Evolutionary conservation across 2,329 filamentous ascomycete genomes (phyloP).

Genomic region (Diatrype stigma): DNA sequence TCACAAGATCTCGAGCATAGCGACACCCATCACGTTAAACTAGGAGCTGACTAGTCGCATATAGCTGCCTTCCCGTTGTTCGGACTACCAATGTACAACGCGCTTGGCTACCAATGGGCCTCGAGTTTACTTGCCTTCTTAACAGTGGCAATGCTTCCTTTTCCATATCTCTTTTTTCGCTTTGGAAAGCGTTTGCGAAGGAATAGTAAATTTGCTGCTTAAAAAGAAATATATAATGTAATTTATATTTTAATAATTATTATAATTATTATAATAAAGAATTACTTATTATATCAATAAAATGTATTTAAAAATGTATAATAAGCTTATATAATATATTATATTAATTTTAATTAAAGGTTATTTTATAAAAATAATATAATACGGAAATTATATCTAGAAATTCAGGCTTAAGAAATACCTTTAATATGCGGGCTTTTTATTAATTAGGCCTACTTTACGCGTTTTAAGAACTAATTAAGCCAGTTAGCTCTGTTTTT

Average conservation of each 20-base stretch:
- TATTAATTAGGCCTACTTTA: no score
- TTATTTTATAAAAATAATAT: no score
- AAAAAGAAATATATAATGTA: not conserved
- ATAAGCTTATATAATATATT: not conserved
- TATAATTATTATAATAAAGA: not conserved
- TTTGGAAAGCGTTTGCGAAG: slow-evolving; percentile 55
- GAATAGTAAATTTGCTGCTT: slow-evolving; percentile 49
- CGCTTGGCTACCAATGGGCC: slow-evolving; percentile 68
- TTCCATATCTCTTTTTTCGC: slow-evolving; percentile 60
- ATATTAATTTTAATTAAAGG: no score
- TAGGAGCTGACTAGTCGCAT: not conserved
- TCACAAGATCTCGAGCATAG: not conserved
- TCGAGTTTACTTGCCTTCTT: slow-evolving; percentile 58
- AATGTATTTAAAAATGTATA: not conserved
- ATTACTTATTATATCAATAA: not conserved
- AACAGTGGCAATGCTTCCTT: slow-evolving; percentile 58
- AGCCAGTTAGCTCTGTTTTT: no score
- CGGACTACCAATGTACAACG: slow-evolving; percentile 67
- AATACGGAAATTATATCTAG: no score
- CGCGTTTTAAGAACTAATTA: no score
- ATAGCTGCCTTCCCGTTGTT: slow-evolving; percentile 72
- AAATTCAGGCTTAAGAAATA: no score
- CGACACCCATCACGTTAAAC: slow-evolving; percentile 1
- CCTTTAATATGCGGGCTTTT: no score
- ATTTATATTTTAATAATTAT: not conserved